Evolutionary conservation across 192 early-diverging fungal species (phyloP).

Genomic region (Umbelopsis sp.): DNA sequence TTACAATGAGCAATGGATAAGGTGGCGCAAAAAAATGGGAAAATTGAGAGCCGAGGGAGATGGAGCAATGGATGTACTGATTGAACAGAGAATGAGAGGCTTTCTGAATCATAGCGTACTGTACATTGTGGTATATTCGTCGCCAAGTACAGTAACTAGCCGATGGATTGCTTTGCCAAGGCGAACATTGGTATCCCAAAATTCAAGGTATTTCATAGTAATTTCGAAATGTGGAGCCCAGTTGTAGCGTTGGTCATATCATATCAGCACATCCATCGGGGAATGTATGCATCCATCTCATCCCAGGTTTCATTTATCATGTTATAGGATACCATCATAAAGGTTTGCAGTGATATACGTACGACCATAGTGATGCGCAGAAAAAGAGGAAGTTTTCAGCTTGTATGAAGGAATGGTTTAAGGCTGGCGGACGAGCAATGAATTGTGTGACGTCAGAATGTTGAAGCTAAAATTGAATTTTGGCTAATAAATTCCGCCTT

Average conservation of each 20-base stretch:
- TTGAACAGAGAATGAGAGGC: too few species aligned
- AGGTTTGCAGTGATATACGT: conserved; percentile 12
- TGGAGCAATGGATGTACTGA: too few species aligned
- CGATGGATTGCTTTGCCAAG: too few species aligned
- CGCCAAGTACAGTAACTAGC: too few species aligned
- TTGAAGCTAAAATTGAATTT: too few species aligned
- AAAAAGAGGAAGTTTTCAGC: conserved; percentile 15
- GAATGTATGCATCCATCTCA: conserved; percentile 19
- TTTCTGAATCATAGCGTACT: too few species aligned
- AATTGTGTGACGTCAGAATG: background rate
- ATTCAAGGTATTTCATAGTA: background rate
- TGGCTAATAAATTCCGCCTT: too few species aligned
- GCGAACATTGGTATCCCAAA: too few species aligned
- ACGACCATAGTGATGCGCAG: conserved; percentile 28
- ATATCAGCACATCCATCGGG: conserved; percentile 19
- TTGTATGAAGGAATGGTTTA: background rate
- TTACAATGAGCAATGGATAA: background rate
- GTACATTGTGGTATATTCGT: too few species aligned
- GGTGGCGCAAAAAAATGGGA: conserved; percentile 6
- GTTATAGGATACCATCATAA: too few species aligned
- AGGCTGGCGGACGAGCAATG: background rate
- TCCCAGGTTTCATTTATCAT: background rate
- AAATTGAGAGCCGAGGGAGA: too few species aligned
- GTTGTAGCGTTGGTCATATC: background rate
- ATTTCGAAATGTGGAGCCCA: background rate